Conservation (phyloP, 148 eudicot species). For the Cornus suecica region DNA sequence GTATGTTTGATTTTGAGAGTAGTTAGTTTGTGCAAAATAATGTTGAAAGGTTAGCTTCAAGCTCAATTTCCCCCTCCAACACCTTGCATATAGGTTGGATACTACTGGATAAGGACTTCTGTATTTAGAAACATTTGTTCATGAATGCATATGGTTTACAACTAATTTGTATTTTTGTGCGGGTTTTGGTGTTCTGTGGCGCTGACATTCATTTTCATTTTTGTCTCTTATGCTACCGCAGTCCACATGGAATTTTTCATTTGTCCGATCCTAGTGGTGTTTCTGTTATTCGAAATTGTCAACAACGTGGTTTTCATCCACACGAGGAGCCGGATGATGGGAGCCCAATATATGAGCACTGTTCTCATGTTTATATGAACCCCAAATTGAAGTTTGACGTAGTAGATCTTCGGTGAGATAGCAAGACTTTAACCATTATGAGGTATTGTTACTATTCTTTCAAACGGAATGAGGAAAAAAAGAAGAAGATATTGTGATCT, state of each 20-base stretch:
- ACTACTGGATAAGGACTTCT: too few relatives aligned
- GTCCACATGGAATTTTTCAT: conserved; percentile 97
- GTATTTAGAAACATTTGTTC: too few relatives aligned
- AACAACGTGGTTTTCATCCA: conserved; percentile 95
- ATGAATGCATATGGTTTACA: not conserved
- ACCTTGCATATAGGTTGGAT: too few relatives aligned
- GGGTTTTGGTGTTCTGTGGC: not conserved
- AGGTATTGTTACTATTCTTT: not conserved
- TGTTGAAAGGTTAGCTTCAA: too few relatives aligned
- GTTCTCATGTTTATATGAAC: conserved; percentile 94
- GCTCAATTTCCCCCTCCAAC: too few relatives aligned
- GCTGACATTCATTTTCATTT: too few relatives aligned
- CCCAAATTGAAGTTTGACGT: conserved; percentile 73
- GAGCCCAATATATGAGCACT: conserved; percentile 92
- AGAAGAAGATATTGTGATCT: conserved; percentile 19
- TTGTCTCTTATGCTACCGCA: conserved; percentile 33
- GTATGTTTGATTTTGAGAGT: too few relatives aligned
- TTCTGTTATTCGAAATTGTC: conserved; percentile 73
- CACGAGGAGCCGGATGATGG: conserved; percentile 96
- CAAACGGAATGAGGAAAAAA: not conserved
- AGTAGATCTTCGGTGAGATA: conserved; percentile 70
- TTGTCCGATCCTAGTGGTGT: conserved; percentile 93
- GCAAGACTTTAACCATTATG: not conserved
- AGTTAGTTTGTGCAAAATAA: too few relatives aligned
- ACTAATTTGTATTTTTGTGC: not conserved